Evolutionary conservation across 129 eudicot species (phyloP).

Genomic region (Tanacetum coccineum): DNA sequence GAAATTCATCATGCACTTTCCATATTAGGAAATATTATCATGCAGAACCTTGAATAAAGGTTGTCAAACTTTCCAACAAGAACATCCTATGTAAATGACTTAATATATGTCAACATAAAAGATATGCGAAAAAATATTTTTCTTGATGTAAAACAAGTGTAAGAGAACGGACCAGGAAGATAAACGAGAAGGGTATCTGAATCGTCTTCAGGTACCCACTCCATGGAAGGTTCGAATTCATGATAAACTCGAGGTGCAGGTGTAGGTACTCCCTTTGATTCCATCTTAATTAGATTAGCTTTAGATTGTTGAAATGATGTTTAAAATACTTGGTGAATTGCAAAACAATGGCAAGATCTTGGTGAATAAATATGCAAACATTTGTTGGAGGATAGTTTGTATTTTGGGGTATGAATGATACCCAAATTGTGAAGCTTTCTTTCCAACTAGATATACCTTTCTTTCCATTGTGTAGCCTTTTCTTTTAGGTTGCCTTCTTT

Average conservation of each 20-base stretch:
- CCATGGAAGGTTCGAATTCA: conserved; percentile 51
- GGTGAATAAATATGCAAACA: conserved; percentile 12
- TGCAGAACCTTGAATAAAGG: not conserved
- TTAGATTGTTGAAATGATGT: not conserved
- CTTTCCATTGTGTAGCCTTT: conserved; percentile 22
- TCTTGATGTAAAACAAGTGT: no score
- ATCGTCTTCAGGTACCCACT: conserved; percentile 53
- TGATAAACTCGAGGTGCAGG: conserved; percentile 29
- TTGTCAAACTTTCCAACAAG: not conserved
- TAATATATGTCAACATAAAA: no score
- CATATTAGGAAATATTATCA: not conserved
- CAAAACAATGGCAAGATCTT: conserved; percentile 10
- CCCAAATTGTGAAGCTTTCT: conserved; percentile 17
- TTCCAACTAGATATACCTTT: conserved; percentile 34
- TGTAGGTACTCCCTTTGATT: conserved; percentile 25
- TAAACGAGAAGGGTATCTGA: conserved; percentile 54
- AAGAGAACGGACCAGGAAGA: conserved; percentile 50
- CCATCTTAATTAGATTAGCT: conserved; percentile 25
- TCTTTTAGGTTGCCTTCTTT: conserved; percentile 19
- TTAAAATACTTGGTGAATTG: conserved; percentile 23
- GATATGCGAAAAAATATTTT: no score
- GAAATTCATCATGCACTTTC: not conserved
- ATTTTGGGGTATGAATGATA: conserved; percentile 16
- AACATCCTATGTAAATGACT: not conserved
- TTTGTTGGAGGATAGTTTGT: conserved; percentile 27